A percentile compares a stretch with the other conserved stretches of the same genome.
Evolutionary conservation across 345 rosid genomes (phyloP).

Genomic region (Eucalyptus polyanthemos): DNA sequence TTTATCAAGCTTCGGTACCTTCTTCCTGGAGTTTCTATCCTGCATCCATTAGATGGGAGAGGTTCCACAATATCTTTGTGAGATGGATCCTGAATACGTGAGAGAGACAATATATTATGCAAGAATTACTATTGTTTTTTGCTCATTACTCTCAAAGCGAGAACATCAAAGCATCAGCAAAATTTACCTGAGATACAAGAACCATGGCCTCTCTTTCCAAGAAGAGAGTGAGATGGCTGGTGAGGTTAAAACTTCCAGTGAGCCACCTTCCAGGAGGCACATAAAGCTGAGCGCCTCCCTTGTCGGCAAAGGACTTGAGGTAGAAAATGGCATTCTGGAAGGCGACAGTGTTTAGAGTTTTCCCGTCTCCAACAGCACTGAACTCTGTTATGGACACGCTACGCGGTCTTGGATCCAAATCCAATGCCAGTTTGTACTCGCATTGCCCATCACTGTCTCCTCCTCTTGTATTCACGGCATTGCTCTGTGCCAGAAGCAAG

Average conservation of each 20-base stretch:
- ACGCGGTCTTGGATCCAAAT: constrained; percentile 68
- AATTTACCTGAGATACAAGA: constrained; percentile 72
- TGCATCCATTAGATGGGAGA: constrained; percentile 76
- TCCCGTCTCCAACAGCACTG: constrained; percentile 92
- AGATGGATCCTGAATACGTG: constrained; percentile 43
- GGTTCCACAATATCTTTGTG: constrained; percentile 70
- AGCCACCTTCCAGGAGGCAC: constrained; percentile 91
- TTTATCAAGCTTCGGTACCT: constrained; percentile 75
- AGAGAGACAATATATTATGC: background rate
- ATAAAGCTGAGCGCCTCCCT: constrained; percentile 96
- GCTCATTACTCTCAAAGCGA: background rate
- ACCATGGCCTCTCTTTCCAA: constrained; percentile 75
- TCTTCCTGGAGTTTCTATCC: constrained; percentile 65
- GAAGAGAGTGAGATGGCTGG: constrained; percentile 93
- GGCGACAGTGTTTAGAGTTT: constrained; percentile 66
- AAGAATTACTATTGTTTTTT: background rate
- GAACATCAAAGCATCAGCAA: background rate
- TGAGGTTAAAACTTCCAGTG: constrained; percentile 84
- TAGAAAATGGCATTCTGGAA: constrained; percentile 93
- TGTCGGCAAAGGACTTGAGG: constrained; percentile 88
- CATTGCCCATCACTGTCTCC: constrained; percentile 28
- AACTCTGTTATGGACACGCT: constrained; percentile 92
- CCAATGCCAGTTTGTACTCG: constrained; percentile 25
- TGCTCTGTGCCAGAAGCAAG: constrained; percentile 10
- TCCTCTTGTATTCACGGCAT: constrained; percentile 16